These are phyloP conservation scores for Lactarius tabidus DNA, from an alignment of 768 basidiomycete genomes.

Conservation along the genomic window DNA sequence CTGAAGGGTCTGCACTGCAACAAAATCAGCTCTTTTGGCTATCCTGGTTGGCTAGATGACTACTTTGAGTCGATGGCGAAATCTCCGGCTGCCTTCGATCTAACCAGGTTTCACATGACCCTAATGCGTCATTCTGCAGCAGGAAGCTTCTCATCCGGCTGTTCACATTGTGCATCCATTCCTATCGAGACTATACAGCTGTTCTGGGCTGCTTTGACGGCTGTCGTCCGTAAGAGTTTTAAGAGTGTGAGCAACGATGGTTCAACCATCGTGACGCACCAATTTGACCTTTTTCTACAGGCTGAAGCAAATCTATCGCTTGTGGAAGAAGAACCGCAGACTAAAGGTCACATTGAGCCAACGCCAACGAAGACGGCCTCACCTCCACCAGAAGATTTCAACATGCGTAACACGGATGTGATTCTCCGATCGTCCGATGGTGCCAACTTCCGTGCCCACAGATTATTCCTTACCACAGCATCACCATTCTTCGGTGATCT, in stretches of 20 bases:
- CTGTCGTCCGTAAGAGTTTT: not conserved
- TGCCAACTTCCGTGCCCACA: conserved; percentile 32
- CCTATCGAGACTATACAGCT: not conserved
- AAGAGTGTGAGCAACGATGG: not conserved
- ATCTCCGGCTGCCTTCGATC: not conserved
- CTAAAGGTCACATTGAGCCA: not conserved
- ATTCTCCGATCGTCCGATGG: conserved; percentile 31
- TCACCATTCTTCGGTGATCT: conserved; percentile 34
- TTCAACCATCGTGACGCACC: not conserved
- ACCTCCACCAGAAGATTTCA: not conserved
- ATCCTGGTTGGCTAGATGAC: conserved; percentile 8
- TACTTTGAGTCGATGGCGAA: conserved; percentile 5
- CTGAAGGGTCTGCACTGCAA: not conserved
- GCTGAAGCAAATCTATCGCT: not conserved
- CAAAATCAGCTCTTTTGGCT: conserved; percentile 1
- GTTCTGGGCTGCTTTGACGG: not conserved
- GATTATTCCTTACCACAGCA: conserved; percentile 31
- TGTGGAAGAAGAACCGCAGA: not conserved
- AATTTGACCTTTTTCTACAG: not conserved
- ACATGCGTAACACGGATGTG: conserved; percentile 17
- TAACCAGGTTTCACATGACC: conserved; percentile 9
- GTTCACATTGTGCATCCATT: not conserved
- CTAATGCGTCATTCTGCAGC: not conserved
- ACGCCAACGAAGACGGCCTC: not conserved
- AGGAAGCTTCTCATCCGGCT: not conserved